Evolutionary conservation across 106 monocot genomes (phyloP), one percentile per base, ranked within the genome.

Genomic region (Phalaenopsis equestris): DNA sequence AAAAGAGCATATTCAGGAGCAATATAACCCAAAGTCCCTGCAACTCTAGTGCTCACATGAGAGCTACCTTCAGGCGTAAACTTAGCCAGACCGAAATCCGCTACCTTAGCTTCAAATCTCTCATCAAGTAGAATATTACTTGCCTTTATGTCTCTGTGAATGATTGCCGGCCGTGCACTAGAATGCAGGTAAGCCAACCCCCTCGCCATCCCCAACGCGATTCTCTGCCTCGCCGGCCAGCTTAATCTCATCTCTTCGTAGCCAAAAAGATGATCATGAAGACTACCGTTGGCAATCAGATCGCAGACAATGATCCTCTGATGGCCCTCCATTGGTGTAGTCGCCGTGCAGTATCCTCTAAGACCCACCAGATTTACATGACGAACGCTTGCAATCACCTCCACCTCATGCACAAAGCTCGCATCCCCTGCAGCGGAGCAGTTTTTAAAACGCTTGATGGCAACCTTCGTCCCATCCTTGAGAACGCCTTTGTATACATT

Each of bases 221-320:
- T 94, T 81, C 70, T 90, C 83, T 90, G 87, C 45, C 97, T 82
- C 4, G 84, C 23, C 0, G 97, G 97, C 97, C 97, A 97, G 42
- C 85, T 84, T 47, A 92, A 24, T 75, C 8, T 58, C 14, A 74
- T 80, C 17, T 10, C 42, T 70, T 39, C 70, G 1, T 30, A 55
- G 21, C 85, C 84, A 75, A 94, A 94, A 18, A 98, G 81, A 73
- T 94, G 94, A 70, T 98, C 97, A 48, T 98, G 90, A 58, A 98
- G 86, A 84, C 94, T 98, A 1, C 97, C 94, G 36, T 98, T 98
- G 45, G 47, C 76, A 86, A 98, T 87, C 37, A 98, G 80, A 47
- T 98, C 97, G 16, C 97, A 98, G 3, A 98, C 89, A 7, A 97
- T 92, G 9, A 97, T 92, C 85, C 97, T 85, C 86, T 97, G 94